These are phyloP conservation scores for Globisporangium emineosum DNA, from an alignment of 352 stramenopile species.

Conservation along the genomic window DNA sequence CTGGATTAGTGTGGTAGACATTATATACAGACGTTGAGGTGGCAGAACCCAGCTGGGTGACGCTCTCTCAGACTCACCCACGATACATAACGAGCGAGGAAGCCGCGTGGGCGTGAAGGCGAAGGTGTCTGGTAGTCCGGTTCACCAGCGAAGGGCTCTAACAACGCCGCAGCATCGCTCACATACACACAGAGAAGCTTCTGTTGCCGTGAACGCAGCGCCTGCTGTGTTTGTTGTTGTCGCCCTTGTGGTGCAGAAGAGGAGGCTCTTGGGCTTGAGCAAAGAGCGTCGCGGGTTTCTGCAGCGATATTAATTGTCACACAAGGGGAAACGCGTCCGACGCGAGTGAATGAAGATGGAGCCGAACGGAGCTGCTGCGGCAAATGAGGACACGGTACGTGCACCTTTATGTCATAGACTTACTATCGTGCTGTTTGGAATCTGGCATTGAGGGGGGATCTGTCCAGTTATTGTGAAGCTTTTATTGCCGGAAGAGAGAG, in stretches of 20 bases:
- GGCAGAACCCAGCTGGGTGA: not conserved
- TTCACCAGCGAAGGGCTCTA: not conserved
- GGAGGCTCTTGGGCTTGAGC: not conserved
- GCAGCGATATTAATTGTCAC: not conserved
- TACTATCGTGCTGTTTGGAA: too few relatives aligned
- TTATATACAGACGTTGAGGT: not conserved
- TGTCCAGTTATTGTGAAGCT: not conserved
- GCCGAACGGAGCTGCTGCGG: conserved; percentile 1
- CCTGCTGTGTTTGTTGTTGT: not conserved
- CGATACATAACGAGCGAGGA: conserved; percentile 4
- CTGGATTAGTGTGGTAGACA: not conserved
- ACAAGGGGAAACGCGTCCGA: not conserved
- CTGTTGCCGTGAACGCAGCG: not conserved
- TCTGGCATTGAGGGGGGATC: not conserved
- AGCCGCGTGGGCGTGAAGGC: not conserved
- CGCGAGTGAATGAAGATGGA: conserved; percentile 10
- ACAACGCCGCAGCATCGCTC: not conserved
- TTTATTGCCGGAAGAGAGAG: not conserved
- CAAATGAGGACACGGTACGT: conserved; percentile 12
- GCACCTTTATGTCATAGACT: not conserved
- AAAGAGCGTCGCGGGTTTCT: not conserved
- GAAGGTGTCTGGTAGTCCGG: not conserved
- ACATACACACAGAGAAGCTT: not conserved
- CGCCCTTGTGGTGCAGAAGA: not conserved
- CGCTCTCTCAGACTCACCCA: not conserved